Evolutionary conservation across 352 stramenopile species (phyloP), one percentile per base, ranked within the genome.

Genomic region (Pythium myriotylum): DNA sequence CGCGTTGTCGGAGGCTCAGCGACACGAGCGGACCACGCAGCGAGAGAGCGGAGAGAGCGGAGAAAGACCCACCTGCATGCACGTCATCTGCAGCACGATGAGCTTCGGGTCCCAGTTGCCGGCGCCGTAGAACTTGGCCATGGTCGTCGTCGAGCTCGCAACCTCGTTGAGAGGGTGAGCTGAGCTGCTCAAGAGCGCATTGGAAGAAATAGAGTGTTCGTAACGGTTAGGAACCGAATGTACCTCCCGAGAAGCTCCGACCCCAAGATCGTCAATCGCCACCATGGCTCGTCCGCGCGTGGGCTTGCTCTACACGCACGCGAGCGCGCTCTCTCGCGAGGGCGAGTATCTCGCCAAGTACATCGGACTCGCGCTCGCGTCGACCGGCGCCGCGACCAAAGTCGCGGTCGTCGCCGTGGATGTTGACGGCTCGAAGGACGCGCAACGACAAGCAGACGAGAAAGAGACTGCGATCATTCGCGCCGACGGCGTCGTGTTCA

Each of bases 51-150:
- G 23, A 41, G 24, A 9, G 16, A 0, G 27, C 68, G 37, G n/a
- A n/a, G n/a, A n/a, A n/a, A n/a, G n/a, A n/a, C n/a, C n/a, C 57
- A 94, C 87, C 83, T 96, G 88, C 79, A 96, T 84, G 65, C 83
- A 92, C 20, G 88, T 51, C 29, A 96, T 96, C 74, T 96, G 88
- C 63, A 94, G 72, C 40, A 90, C 52, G 58, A 95, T 96, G 63
- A 96, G 81, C 77, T 92, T 95, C 17, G 88, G 88, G 61, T 88
- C 79, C 88, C 88, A 96, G 45, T 81, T 84, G 48, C 73, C 68
- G 3, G 77, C 64, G 59, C 81, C 84, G 61, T 95, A 96, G 64
- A 95, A 95, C 72, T 89, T 91, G 62, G 84, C 68, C 86, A 92
- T 94, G 55, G 37, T n/a, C 37, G 23, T 37, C 29, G 20, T 14